Percentiles rank a stretch among this genome's conserved stretches.
These are phyloP conservation scores for Discostella pseudostelligera DNA, from an alignment of 108 stramenopile genomes.

Conservation along the genomic window DNA sequence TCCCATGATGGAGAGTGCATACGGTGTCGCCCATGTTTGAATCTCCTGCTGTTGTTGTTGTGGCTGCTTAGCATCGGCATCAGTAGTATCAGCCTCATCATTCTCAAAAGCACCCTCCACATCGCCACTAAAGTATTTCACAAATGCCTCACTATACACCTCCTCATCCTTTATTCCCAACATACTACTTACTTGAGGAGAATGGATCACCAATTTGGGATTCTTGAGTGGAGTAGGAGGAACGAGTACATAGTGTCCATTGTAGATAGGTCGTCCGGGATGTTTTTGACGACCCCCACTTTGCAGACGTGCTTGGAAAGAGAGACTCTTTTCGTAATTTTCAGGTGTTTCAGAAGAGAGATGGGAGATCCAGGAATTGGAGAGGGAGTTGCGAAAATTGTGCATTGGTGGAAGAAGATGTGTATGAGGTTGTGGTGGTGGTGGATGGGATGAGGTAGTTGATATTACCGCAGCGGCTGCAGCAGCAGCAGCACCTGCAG, in stretches of 20 bases:
- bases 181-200: conserved; percentile 49
- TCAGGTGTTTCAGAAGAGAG: conserved; percentile 1
- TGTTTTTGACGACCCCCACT: neutral
- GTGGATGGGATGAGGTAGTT: too few relatives aligned
- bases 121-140: conserved; percentile 74
- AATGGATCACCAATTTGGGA: conserved; percentile 59
- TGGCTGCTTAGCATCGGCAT: neutral
- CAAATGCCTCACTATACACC: conserved; percentile 51
- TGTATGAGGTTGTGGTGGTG: neutral
- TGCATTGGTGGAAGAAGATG: neutral
- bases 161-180: conserved; percentile 46
- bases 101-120: conserved; percentile 30
- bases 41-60: neutral
- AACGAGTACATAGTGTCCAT: conserved; percentile 79
- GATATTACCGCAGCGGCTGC: too few relatives aligned
- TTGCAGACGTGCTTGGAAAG: neutral
- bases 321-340: conserved; percentile 3
- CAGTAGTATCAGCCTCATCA: too few relatives aligned
- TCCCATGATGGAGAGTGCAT: conserved; percentile 86
- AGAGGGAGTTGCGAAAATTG: conserved; percentile 2
- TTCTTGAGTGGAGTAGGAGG: conserved; percentile 63
- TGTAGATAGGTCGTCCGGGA: conserved; percentile 66
- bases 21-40: conserved; percentile 86
- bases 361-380: neutral
- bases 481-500: too few relatives aligned